Conservation (phyloP, 208 protist species). For the Leptomonas pyrrhocoris region DNA sequence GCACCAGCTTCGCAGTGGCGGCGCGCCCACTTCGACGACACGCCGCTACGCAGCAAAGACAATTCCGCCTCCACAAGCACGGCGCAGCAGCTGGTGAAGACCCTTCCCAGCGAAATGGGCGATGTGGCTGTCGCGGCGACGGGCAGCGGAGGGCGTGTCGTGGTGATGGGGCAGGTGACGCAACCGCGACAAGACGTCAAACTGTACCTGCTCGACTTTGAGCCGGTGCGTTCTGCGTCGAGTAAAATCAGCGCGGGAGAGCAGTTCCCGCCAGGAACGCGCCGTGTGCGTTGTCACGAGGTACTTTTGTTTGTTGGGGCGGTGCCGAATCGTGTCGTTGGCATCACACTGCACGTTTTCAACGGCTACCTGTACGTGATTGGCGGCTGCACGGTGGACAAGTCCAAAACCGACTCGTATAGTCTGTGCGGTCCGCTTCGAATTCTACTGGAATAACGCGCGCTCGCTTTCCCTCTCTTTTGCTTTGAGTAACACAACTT, state of each 20-base stretch:
- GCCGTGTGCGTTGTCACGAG: slow-evolving; percentile 41
- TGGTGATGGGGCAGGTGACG: slow-evolving; percentile 43
- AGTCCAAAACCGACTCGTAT: slow-evolving; percentile 27
- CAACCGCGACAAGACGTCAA: slow-evolving; percentile 35
- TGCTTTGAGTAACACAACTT: background rate
- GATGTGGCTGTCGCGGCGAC: slow-evolving; percentile 47
- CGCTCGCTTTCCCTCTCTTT: background rate
- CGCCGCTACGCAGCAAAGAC: slow-evolving; percentile 6
- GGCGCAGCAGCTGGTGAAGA: slow-evolving; percentile 13
- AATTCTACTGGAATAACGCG: slow-evolving; percentile 21
- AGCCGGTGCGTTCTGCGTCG: background rate
- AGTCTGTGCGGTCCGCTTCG: slow-evolving; percentile 32
- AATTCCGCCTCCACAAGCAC: slow-evolving; percentile 3
- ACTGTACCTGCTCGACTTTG: slow-evolving; percentile 46
- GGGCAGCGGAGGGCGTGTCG: slow-evolving; percentile 28
- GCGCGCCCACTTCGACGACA: slow-evolving; percentile 18
- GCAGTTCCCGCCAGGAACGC: slow-evolving; percentile 30
- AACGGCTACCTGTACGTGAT: slow-evolving; percentile 63
- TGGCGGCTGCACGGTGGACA: slow-evolving; percentile 29
- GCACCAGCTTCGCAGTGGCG: slow-evolving; percentile 25
- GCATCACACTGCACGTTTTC: slow-evolving; percentile 47
- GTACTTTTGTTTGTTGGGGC: slow-evolving; percentile 43
- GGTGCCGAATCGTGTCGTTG: slow-evolving; percentile 40
- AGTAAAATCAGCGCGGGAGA: slow-evolving; percentile 16
- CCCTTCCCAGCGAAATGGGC: slow-evolving; percentile 31